Conservation (phyloP, 2,329 filamentous ascomycete species). For the Aspergillus brasiliensis region DNA sequence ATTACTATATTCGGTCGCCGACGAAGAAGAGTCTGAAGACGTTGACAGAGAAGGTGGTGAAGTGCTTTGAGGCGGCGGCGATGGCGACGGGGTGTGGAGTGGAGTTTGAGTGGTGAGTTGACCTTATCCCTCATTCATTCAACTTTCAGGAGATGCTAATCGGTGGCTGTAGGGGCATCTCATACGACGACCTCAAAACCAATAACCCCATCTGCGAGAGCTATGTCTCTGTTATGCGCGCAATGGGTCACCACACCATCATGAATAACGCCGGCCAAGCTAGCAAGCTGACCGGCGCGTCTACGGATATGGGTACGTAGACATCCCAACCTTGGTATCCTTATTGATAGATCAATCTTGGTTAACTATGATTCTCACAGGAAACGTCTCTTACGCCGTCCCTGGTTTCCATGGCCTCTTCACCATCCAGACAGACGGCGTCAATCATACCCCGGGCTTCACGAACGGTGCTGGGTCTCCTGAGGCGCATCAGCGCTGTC, state of each 20-base stretch:
- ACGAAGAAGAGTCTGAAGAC: slow-evolving; percentile 41
- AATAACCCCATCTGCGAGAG: slow-evolving; percentile 34
- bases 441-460: slow-evolving; percentile 58
- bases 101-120: slow-evolving; percentile 30
- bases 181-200: slow-evolving; percentile 32
- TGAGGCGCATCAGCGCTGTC: slow-evolving; percentile 49
- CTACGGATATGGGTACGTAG: slow-evolving; percentile 34
- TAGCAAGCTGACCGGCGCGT: slow-evolving; percentile 24
- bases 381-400: slow-evolving; percentile 49
- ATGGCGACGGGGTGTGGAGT: slow-evolving; percentile 35
- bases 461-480: slow-evolving; percentile 54
- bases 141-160: too few species aligned
- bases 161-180: slow-evolving; percentile 27
- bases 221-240: slow-evolving; percentile 32
- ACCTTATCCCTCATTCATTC: too few species aligned
- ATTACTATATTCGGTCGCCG: slow-evolving; percentile 48
- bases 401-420: slow-evolving; percentile 43
- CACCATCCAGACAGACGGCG: slow-evolving; percentile 47
- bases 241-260: slow-evolving; percentile 29
- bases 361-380: slow-evolving; percentile 30
- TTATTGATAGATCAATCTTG: not conserved
- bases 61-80: slow-evolving; percentile 37
- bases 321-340: too few species aligned
- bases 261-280: slow-evolving; percentile 23
- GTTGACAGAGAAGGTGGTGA: slow-evolving; percentile 29